phyloP scores from a whole-genome alignment of 2,329 filamentous ascomycete species.

The Fusarium bulbicola region DNA sequence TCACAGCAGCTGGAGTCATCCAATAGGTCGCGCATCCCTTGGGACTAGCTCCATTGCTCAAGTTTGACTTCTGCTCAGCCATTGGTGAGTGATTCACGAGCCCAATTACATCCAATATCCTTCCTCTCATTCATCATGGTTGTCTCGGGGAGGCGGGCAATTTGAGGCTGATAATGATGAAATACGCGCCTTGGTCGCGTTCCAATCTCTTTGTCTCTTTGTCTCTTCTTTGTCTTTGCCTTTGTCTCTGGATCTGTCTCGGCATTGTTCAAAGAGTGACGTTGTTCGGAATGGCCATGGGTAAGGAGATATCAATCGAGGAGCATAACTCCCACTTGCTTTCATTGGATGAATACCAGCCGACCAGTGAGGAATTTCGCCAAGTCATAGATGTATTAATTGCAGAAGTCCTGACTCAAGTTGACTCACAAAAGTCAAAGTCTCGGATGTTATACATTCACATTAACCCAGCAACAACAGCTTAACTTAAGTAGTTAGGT shows the following conservation, averaged over 20 bases:
- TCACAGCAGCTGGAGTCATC: not conserved
- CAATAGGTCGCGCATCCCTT: not conserved
- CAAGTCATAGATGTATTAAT: not conserved
- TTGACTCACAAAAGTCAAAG: not conserved
- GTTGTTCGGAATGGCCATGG: not conserved
- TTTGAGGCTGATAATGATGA: not conserved
- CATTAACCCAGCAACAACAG: slow-evolving; percentile 4
- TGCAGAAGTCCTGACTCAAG: not conserved
- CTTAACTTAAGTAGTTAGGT: not conserved
- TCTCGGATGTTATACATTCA: not conserved
- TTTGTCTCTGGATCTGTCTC: slow-evolving; percentile 15
- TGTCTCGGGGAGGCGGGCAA: slow-evolving; percentile 1
- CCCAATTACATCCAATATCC: not conserved
- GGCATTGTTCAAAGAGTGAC: not conserved
- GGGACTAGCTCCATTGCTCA: slow-evolving; percentile 4
- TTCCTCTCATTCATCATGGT: not conserved
- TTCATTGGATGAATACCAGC: not conserved
- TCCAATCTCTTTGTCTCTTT: not conserved
- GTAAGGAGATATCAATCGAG: not conserved
- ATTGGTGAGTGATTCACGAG: slow-evolving; percentile 12
- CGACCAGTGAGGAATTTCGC: not conserved
- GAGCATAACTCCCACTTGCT: not conserved
- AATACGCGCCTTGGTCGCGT: slow-evolving; percentile 14
- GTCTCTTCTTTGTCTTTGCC: not conserved
- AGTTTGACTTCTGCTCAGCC: slow-evolving; percentile 1